Base-by-base conservation (phyloP, 2,329 filamentous ascomycete genomes). In the Xylaria multiplex region DNA sequence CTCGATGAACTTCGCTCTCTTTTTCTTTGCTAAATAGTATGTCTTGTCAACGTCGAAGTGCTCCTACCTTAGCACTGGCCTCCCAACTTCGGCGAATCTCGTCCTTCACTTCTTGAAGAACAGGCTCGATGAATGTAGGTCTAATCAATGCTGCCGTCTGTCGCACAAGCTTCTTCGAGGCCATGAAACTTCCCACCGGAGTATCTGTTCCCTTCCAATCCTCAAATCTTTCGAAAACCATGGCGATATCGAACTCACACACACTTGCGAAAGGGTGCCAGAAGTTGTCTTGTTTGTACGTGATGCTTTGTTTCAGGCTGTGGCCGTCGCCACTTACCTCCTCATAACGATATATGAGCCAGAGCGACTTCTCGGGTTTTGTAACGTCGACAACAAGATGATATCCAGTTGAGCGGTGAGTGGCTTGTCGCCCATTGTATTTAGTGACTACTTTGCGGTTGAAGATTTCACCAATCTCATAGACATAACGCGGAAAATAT, bases 391-490 rank as follows among this genome's bases (percentile, higher is more conserved):
- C 69, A 5, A 69, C 69, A 13, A 71, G 64, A 48, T 71, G 69
- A 43, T 67, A 71, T 6, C 69, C 69, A 1, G 68, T 71, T 48
- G 69, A 71, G 13, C 65, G 68, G 45, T 71, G 69, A 48, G 68
- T 70, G 6, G 61, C 57, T 30, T 71, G 69, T 46, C 67, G 61
- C 35, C 69, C 69, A 45, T 40, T 64, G 27, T 67, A 49, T 48
- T 69, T 65, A 19, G 63, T 63, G 52, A 59, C 58, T 3, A 56
- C 56, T 55, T 64, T 70, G 35, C 68, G 66, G 59, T 69, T 70
- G 62, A 69, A 71, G 37, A 71, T 66, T 46, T 71, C 68, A 46
- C 69, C 69, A 37, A 71, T 64, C 54, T 71, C 69, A 55, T 70
- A 67, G 27, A 71, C 62, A 16, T 62, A 71, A 22, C 68, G 69